Evolutionary conservation across 768 basidiomycete species (phyloP).

Genomic region (Solioccasus polychromus): DNA sequence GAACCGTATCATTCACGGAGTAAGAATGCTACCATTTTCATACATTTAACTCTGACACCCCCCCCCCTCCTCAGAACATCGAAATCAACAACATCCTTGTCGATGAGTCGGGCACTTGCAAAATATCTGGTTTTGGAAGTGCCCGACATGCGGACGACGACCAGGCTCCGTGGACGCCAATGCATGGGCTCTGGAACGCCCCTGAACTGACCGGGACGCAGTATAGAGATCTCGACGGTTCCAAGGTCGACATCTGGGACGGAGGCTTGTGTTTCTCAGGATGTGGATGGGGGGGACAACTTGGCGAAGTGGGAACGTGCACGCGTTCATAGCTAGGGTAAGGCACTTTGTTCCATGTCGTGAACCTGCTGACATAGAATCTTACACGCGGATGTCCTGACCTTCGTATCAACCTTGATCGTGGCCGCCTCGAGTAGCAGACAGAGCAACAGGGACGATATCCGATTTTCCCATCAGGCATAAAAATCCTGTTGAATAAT

Average conservation of each 20-base stretch:
- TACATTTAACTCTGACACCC: neutral
- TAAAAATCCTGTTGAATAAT: constrained; percentile 58
- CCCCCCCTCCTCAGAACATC: constrained; percentile 56
- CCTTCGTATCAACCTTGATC: too few relatives aligned
- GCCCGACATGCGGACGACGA: constrained; percentile 86
- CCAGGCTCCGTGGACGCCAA: constrained; percentile 73
- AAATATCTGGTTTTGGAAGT: constrained; percentile 96
- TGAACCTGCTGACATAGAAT: too few relatives aligned
- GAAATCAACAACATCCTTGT: constrained; percentile 96
- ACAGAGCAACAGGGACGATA: too few relatives aligned
- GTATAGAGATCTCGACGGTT: too few relatives aligned
- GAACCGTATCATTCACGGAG: constrained; percentile 85
- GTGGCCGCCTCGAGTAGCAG: too few relatives aligned
- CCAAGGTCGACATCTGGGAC: constrained; percentile 96
- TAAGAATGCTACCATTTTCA: constrained; percentile 32
- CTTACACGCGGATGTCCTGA: too few relatives aligned
- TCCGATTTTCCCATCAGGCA: too few relatives aligned
- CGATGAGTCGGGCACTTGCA: constrained; percentile 82
- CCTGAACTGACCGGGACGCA: constrained; percentile 92
- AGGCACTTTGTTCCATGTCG: constrained; percentile 10
- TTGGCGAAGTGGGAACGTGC: constrained; percentile 79
- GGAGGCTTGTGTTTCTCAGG: constrained; percentile 89
- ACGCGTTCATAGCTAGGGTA: constrained; percentile 66
- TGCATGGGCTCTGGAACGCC: constrained; percentile 96
- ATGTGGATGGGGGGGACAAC: constrained; percentile 93